Conservation (phyloP, 1,284 basidiomycete genomes). For the Hemileia vastatrix region DNA sequence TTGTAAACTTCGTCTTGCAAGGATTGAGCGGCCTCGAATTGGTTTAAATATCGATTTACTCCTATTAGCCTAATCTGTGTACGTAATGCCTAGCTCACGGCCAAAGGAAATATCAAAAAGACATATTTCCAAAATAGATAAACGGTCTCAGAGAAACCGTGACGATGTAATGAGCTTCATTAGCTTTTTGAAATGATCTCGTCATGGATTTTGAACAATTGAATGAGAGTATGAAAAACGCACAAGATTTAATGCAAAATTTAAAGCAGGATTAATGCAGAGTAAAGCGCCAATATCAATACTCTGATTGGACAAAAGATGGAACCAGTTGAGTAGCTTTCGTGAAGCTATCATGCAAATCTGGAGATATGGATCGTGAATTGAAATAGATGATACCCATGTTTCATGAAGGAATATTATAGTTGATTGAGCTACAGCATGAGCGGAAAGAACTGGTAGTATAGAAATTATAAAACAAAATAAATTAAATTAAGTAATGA, state of each 20-base stretch:
- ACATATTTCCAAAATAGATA: too few species aligned
- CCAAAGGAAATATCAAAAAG: too few species aligned
- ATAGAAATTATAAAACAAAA: too few species aligned
- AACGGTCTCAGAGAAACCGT: too few species aligned
- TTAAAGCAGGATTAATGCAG: constrained; percentile 11
- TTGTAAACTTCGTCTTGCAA: constrained; percentile 3
- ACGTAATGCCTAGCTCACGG: too few species aligned
- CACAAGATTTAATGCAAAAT: constrained; percentile 16
- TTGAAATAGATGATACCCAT: background rate
- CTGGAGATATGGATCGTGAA: constrained; percentile 1
- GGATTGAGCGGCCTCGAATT: background rate
- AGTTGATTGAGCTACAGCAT: constrained; percentile 11
- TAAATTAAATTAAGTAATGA: too few species aligned
- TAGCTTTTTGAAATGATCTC: too few species aligned
- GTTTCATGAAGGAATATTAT: constrained; percentile 20
- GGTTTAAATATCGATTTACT: too few species aligned
- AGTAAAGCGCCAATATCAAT: constrained; percentile 13
- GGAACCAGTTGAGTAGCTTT: constrained; percentile 15
- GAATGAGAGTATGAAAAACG: background rate
- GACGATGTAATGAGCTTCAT: too few species aligned
- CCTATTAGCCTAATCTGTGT: too few species aligned
- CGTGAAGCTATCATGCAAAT: constrained; percentile 6
- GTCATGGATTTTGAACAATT: background rate
- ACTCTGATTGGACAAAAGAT: too few species aligned
- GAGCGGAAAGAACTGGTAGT: constrained; percentile 10